Conservation (phyloP, 192 early-diverging fungal species). For the Diversispora eburnea region DNA sequence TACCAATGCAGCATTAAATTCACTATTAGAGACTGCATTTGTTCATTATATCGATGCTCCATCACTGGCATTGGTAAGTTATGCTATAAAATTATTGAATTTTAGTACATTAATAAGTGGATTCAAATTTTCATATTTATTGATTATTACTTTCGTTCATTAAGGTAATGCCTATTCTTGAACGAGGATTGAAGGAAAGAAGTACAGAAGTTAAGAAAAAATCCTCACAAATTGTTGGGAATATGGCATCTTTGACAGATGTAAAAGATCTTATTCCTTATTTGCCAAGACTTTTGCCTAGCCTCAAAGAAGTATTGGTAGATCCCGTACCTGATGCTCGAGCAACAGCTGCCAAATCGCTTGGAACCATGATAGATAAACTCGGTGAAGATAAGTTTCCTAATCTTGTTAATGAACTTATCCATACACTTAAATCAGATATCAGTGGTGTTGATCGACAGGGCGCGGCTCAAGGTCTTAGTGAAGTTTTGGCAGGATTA, state of each 20-base stretch:
- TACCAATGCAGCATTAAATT: conserved; percentile 75
- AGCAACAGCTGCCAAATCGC: conserved; percentile 86
- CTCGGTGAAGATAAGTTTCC: conserved; percentile 95
- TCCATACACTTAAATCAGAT: conserved; percentile 83
- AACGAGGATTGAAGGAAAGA: conserved; percentile 88
- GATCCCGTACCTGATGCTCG: conserved; percentile 97
- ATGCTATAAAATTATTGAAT: not conserved
- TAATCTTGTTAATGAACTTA: conserved; percentile 79
- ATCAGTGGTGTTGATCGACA: conserved; percentile 89
- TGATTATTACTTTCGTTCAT: not conserved
- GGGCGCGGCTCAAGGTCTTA: conserved; percentile 96
- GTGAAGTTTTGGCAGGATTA: conserved; percentile 87
- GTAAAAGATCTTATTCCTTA: conserved; percentile 91
- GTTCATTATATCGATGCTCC: conserved; percentile 99
- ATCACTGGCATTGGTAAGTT: conserved; percentile 72
- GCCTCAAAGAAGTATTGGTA: conserved; percentile 83
- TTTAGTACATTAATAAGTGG: not conserved
- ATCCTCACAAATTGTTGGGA: conserved; percentile 97
- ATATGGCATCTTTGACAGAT: conserved; percentile 94
- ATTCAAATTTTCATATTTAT: not conserved
- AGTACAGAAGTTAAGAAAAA: conserved; percentile 89
- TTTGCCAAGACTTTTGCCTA: conserved; percentile 74
- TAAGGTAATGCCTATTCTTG: conserved; percentile 84
- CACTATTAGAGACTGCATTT: conserved; percentile 91
- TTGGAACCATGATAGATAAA: conserved; percentile 88